Evolutionary conservation across 1,284 basidiomycete species (phyloP), one percentile per base, ranked within the genome.

Genomic region (Cystobasidium sp.): DNA sequence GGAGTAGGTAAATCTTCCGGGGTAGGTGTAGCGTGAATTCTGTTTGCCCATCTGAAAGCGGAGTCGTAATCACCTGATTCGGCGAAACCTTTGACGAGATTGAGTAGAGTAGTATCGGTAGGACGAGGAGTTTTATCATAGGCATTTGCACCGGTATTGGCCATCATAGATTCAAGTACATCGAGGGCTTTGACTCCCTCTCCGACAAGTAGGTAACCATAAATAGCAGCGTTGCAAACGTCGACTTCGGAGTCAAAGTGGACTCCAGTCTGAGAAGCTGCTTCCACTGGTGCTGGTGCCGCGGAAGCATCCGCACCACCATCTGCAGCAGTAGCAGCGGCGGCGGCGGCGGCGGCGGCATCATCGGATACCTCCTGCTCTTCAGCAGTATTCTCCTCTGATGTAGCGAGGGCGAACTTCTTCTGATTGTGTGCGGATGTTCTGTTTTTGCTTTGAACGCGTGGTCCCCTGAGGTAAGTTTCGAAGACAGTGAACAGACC

Each of bases 1-100:
- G 70, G 70, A 31, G 49, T 44, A 43, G 70, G 70, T 37, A 73
- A 41, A 63, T 61, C 70, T 52, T 63, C 24, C 8, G 70, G 70
- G 0, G 61, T 73, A 31, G 70, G 70, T 44, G 20, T 18, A 20
- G 62, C 55, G 47, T 73, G 70, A 24, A 73, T 73, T 12, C 63
- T 53, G n/a, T 73, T 59, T 14, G 70, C 37, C 70, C 70, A 73
- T 73, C 70, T 43, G 53, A 73, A 66, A 37, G 70, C 70, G 9
- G 70, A 37, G n/a, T 65, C 70, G 12, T 66, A 63, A 43, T 73
- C 70, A 1, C 70, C 70, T 8, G 70, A 56, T 63, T 73, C 70
- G 4, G 70, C 70, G 46, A 73, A 73, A 10, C 52, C 61, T 41
- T 41, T 24, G 31, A 73, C 53, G 39, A 73, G 62, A 20, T 43